Evolutionary conservation across 345 rosid genomes (phyloP).

Genomic region (Schrenkiella parvula): DNA sequence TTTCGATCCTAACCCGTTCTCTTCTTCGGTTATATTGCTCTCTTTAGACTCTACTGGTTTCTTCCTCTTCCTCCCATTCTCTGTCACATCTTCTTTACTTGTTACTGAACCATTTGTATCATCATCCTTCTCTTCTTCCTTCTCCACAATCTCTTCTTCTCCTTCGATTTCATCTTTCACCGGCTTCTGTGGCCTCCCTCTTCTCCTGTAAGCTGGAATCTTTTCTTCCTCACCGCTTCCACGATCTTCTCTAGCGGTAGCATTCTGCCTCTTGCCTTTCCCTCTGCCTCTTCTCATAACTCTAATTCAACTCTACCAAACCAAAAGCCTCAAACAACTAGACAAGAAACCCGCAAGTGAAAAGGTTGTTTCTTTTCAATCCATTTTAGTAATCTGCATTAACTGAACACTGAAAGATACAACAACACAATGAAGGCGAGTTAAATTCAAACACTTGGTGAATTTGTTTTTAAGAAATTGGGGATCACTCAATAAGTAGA

Average conservation of each 20-base stretch:
- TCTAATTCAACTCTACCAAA: neutral
- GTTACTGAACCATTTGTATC: conserved; percentile 37
- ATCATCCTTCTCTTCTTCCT: conserved; percentile 25
- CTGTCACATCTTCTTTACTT: conserved; percentile 40
- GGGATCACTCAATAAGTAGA: neutral
- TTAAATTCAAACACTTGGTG: neutral
- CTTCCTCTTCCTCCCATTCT: conserved; percentile 55
- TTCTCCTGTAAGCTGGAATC: conserved; percentile 45
- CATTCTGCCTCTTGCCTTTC: conserved; percentile 59
- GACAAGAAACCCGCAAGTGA: neutral
- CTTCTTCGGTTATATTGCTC: conserved; percentile 47
- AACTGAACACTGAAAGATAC: neutral
- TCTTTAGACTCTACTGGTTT: conserved; percentile 45
- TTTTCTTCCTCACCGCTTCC: conserved; percentile 70
- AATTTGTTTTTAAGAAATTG: neutral
- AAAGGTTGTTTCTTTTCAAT: neutral
- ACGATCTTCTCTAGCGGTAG: conserved; percentile 43
- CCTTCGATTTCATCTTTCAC: conserved; percentile 40
- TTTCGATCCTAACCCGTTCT: conserved; percentile 44
- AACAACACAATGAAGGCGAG: neutral
- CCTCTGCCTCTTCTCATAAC: conserved; percentile 58
- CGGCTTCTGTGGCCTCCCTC: conserved; percentile 70
- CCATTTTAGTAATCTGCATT: neutral
- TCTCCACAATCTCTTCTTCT: conserved; percentile 19
- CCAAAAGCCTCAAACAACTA: conserved; percentile 12